Evolutionary conservation across 2,329 filamentous ascomycete species (phyloP).

Genomic region (Alternaria arbusti): DNA sequence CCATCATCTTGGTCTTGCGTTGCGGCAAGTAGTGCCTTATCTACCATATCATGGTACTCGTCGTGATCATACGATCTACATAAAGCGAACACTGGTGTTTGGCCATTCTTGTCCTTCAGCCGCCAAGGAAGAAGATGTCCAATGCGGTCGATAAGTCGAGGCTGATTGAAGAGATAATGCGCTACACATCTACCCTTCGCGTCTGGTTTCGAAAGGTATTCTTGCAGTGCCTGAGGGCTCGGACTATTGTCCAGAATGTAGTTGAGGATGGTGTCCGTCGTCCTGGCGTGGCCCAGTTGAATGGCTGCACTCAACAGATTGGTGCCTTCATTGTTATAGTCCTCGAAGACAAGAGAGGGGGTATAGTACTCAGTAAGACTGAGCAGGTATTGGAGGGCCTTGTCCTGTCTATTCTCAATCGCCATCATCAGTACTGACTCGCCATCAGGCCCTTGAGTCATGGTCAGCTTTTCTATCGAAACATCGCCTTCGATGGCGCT

Average conservation of each 20-base stretch:
- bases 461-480: constrained; percentile 78
- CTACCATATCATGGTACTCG: constrained; percentile 86
- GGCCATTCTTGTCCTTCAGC: constrained; percentile 91
- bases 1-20: constrained; percentile 77
- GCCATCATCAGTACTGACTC: constrained; percentile 76
- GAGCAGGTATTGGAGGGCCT: constrained; percentile 79
- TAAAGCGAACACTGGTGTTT: constrained; percentile 95
- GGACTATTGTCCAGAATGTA: constrained; percentile 66
- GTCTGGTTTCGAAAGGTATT: constrained; percentile 80
- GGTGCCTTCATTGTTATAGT: constrained; percentile 87
- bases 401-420: constrained; percentile 66
- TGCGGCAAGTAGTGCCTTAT: constrained; percentile 77
- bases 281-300: constrained; percentile 76
- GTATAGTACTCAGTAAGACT: constrained; percentile 79
- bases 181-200: constrained; percentile 84
- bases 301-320: constrained; percentile 89
- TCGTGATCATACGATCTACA: constrained; percentile 95
- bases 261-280: constrained; percentile 77
- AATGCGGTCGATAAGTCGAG: constrained; percentile 76
- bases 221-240: constrained; percentile 62
- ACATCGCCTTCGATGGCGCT: constrained; percentile 85
- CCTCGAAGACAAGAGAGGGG: constrained; percentile 72
- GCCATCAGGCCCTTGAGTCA: constrained; percentile 72
- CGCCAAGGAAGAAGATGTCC: constrained; percentile 84
- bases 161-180: constrained; percentile 96